Conservation (phyloP, 2,329 filamentous ascomycete species). For the Aureobasidium leucospermi region DNA sequence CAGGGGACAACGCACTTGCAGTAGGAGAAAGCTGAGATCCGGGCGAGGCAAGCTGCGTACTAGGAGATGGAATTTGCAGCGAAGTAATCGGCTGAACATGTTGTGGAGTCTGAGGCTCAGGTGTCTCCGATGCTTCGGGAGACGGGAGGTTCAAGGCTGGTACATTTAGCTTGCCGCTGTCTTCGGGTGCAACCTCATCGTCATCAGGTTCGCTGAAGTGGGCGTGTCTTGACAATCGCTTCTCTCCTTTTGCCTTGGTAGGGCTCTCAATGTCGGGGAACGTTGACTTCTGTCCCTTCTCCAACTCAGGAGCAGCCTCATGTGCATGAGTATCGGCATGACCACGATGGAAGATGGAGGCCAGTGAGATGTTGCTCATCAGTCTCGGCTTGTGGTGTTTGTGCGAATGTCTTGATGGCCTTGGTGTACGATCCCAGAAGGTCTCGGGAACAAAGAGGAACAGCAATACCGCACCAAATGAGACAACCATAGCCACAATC, state of each 20-base stretch:
- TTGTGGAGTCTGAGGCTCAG: neutral
- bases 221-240: constrained; percentile 22
- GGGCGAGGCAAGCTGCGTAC: neutral
- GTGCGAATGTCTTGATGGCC: constrained; percentile 33
- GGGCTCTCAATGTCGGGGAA: neutral
- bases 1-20: neutral
- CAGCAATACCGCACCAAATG: constrained; percentile 60
- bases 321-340: constrained; percentile 14
- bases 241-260: neutral
- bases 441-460: constrained; percentile 93
- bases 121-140: neutral
- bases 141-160: constrained; percentile 9
- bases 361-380: constrained; percentile 19
- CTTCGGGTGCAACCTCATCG: neutral
- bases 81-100: neutral
- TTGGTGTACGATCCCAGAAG: constrained; percentile 84
- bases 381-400: constrained; percentile 20
- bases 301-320: constrained; percentile 4
- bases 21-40: neutral
- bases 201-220: constrained; percentile 19
- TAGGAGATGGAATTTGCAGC: neutral
- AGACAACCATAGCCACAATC: constrained; percentile 77
- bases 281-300: neutral
- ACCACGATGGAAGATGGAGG: constrained; percentile 23
- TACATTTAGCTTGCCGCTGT: neutral